A percentile compares a stretch with the other conserved stretches of the same genome.
Conservation (phyloP, 2,329 filamentous ascomycete species). For the Harringtonia aguacate region DNA sequence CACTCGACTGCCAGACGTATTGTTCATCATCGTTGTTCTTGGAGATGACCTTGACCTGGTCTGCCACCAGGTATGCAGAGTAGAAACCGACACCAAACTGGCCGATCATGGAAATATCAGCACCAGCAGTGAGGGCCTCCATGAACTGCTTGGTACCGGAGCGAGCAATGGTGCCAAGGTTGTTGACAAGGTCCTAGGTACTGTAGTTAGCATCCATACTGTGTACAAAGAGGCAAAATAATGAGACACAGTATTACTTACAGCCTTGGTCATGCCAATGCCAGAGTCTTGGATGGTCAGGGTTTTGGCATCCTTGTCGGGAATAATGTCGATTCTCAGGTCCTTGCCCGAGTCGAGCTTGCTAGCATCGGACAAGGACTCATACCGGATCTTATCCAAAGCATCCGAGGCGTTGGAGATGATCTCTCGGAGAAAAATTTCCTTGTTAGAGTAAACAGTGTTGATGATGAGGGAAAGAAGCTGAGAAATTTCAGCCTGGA, state of each 20-base stretch:
- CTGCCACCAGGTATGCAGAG: conserved; percentile 98
- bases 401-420: conserved; percentile 99
- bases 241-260: conserved; percentile 39
- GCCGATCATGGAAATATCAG: conserved; percentile 99
- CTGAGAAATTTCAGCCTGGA: conserved; percentile 99
- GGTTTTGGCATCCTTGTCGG: conserved; percentile 94
- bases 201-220: background rate
- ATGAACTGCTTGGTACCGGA: conserved; percentile 99
- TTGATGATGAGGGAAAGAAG: conserved; percentile 99
- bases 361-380: conserved; percentile 90
- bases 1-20: conserved; percentile 98
- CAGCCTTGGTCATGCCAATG: conserved; percentile 99
- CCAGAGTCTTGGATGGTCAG: conserved; percentile 94
- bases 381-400: conserved; percentile 99
- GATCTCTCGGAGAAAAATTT: conserved; percentile 98
- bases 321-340: conserved; percentile 97
- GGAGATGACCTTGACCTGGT: conserved; percentile 88
- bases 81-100: conserved; percentile 99
- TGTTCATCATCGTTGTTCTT: conserved; percentile 99
- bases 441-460: conserved; percentile 99
- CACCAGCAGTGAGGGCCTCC: conserved; percentile 96
- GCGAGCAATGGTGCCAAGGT: conserved; percentile 97
- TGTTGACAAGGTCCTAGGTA: conserved; percentile 89
- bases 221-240: background rate
- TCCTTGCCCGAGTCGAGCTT: conserved; percentile 98